Evolutionary conservation across 1,284 basidiomycete genomes (phyloP), one percentile per base, ranked within the genome.

Genomic region (Heliocybe sulcata): DNA sequence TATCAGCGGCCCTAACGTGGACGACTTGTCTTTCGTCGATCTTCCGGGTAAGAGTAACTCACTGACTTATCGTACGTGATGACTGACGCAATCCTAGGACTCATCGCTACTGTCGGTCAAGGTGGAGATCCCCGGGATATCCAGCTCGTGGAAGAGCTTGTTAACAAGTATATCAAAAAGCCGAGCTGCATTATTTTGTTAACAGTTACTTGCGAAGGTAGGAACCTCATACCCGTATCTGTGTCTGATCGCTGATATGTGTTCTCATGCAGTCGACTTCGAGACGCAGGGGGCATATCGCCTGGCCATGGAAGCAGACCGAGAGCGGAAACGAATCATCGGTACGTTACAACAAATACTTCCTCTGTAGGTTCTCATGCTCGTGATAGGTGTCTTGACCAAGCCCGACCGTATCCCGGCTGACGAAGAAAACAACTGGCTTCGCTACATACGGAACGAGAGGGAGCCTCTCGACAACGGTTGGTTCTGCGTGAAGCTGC

Each of bases 401-500:
- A 92, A 91, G 63, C 85, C 88, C 0, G 90, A 92, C n/a, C 38
- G 38, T 42, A 42, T 42, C 38, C 38, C 38, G 0, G 4, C 61
- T 0, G 87, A 85, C 0, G 83, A 88, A 27, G 82, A 89, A 58
- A 60, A 64, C 0, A 61, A 60, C 1, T 91, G 88, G 89, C 57
- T 88, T 8, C 64, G 66, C 0, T 77, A 85, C 48, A 77, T 88
- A 26, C 69, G 74, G 6, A 80, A 84, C 55, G 78, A 84, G 42
- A 72, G 72, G 10, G 79, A 84, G 52, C 63, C 76, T 0, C 71
- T 88, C 1, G 67, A 74, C 4, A 80, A 88, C 55, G 82, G 82
- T 9, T 90, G 87, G 85, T 90, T 76, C 62, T 83, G 81, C 52
- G 85, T 90, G 9, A 88, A 89, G 60, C 87, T 87, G 53, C 86